A percentile compares a stretch with the other conserved stretches of the same genome.
Evolutionary conservation across 2,329 filamentous ascomycete species (phyloP).

Genomic region (Colletotrichum coccodes): DNA sequence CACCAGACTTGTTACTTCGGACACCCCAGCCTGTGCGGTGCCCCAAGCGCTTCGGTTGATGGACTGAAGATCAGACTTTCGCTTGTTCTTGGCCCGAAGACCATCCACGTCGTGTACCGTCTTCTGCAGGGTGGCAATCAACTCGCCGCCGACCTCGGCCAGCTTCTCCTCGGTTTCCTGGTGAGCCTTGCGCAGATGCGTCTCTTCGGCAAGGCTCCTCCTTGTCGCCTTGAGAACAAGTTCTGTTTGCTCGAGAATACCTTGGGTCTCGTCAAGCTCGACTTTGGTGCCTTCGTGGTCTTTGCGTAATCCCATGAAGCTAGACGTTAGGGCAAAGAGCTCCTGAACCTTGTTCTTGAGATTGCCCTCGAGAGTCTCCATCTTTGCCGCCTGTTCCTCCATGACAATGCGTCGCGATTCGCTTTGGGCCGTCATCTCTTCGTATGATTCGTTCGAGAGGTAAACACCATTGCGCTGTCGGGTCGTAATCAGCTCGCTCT

Average conservation of each 20-base stretch:
- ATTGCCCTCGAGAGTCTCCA: slow-evolving; percentile 91
- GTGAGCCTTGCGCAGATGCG: slow-evolving; percentile 82
- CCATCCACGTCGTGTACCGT: slow-evolving; percentile 85
- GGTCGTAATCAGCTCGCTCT: slow-evolving; percentile 92
- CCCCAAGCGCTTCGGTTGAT: slow-evolving; percentile 85
- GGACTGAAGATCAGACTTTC: slow-evolving; percentile 85
- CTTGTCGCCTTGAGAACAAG: slow-evolving; percentile 82
- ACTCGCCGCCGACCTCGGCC: slow-evolving; percentile 75
- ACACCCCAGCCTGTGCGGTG: slow-evolving; percentile 78
- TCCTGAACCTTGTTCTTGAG: slow-evolving; percentile 95
- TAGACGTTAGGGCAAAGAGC: slow-evolving; percentile 85
- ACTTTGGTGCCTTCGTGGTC: slow-evolving; percentile 83
- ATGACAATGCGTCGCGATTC: slow-evolving; percentile 91
- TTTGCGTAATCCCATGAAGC: slow-evolving; percentile 88
- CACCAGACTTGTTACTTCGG: slow-evolving; percentile 79
- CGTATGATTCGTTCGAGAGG: slow-evolving; percentile 86
- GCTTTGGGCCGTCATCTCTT: slow-evolving; percentile 90
- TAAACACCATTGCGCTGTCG: slow-evolving; percentile 96
- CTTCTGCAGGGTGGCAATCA: slow-evolving; percentile 80
- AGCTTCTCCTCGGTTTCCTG: slow-evolving; percentile 85
- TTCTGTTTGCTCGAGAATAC: slow-evolving; percentile 87
- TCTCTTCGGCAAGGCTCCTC: slow-evolving; percentile 82
- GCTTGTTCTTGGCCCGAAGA: slow-evolving; percentile 85
- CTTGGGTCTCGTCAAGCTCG: slow-evolving; percentile 81
- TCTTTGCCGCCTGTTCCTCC: slow-evolving; percentile 91